Evolutionary conservation across 345 rosid genomes (phyloP), one percentile per base, ranked within the genome.

Genomic region (Melaleuca alternifolia): DNA sequence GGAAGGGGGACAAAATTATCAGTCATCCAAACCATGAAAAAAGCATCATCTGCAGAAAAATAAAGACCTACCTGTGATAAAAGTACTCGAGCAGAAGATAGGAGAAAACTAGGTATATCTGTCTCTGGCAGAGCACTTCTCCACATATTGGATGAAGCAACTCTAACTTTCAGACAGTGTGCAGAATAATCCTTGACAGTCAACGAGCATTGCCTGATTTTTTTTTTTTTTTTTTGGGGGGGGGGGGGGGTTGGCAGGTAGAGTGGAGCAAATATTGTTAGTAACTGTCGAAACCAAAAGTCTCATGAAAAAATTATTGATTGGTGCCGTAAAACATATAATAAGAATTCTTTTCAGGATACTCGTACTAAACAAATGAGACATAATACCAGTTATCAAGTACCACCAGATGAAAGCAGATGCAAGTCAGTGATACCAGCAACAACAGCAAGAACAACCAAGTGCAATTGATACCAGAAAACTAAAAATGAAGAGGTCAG

Each of bases 81-180:
- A 87, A 94, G 93, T 46, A 91, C 87, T 53, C 94, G 92, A 71
- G 97, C 95, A 89, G 88, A 85, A 85, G 93, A 88, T 82, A 93
- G 83, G 85, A 97, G 90, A 93, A 91, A 92, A 82, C 76, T 88
- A 87, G 89, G 87, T 51, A 89, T 75, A 54, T 88, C 88, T 85
- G 87, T 90, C 87, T 84, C 88, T 41, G 92, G 61, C 21, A 83
- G 84, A 57, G 92, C 87, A 84, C 90, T 89, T 92, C 89, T 89
- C 97, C 96, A 97, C 50, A 97, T 88, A 85, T 87, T 75, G 53
- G 86, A 87, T 54, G 98, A 93, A 86, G 96, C 92, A 79, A 87
- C 92, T 89, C 89, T 92, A 85, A 94, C 90, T 89, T 91, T 94
- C 90, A 92, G 84, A 53, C 90, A 88, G 83, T 91, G 92, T 51